These are phyloP conservation scores for Podaxis sp. DNA, from an alignment of 768 basidiomycete genomes.

Conservation along the genomic window DNA sequence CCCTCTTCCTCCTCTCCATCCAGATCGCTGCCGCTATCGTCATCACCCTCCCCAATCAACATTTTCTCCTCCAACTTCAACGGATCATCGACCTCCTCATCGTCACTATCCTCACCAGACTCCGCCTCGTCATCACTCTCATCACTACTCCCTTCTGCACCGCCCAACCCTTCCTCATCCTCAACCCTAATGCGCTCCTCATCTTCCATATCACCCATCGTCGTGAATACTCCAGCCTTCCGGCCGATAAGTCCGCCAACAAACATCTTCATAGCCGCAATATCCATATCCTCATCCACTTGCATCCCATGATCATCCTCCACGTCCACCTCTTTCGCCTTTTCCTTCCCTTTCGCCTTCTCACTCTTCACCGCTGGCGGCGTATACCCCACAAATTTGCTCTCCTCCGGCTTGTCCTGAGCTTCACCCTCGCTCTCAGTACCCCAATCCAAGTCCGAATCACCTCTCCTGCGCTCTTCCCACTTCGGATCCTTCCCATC, in stretches of 20 bases:
- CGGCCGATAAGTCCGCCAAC: conserved; percentile 45
- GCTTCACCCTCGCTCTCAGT: conserved; percentile 39
- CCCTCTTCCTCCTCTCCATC: conserved; percentile 1
- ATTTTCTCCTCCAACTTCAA: neutral
- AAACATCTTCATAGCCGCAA: conserved; percentile 54
- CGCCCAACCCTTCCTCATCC: conserved; percentile 40
- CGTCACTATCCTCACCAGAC: conserved; percentile 29
- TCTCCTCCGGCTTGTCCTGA: conserved; percentile 24
- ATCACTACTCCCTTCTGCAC: conserved; percentile 25
- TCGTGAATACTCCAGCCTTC: conserved; percentile 46
- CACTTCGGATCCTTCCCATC: conserved; percentile 39
- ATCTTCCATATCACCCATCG: conserved; percentile 71
- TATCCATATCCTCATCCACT: conserved; percentile 52
- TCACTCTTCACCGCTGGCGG: conserved; percentile 20
- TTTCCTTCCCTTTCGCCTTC: conserved; percentile 21
- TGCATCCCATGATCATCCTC: conserved; percentile 54
- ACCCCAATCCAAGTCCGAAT: conserved; percentile 73
- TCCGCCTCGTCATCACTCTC: conserved; percentile 21
- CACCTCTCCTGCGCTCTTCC: conserved; percentile 55
- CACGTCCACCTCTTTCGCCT: conserved; percentile 19
- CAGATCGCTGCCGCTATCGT: conserved; percentile 22
- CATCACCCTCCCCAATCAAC: conserved; percentile 25
- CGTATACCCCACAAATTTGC: conserved; percentile 28
- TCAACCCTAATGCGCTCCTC: conserved; percentile 46
- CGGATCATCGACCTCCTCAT: conserved; percentile 27